Evolutionary conservation across 2,329 filamentous ascomycete genomes (phyloP), one percentile per base, ranked within the genome.

Genomic region (Lachnellula cervina): DNA sequence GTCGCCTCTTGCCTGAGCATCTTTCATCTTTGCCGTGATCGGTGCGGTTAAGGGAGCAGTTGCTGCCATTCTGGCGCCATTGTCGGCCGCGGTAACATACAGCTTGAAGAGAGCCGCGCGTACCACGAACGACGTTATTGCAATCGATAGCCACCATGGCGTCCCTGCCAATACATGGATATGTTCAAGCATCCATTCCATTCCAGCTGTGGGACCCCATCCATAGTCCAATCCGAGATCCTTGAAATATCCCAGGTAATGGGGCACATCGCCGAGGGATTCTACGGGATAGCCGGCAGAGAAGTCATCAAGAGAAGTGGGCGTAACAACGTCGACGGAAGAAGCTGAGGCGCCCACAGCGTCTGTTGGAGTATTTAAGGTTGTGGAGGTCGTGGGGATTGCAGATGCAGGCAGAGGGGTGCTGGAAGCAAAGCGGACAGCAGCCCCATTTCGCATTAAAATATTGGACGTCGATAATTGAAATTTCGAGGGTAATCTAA

Each of bases 221-320:
- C 93, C 91, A 67, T 87, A 97, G 66, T 97, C 89, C 21, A 99
- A 76, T 3, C 94, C 94, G 11, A 97, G 77, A 6, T 83, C 80
- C 64, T 89, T 83, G 56, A 99, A 77, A 68, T 92, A 97, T 59
- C 94, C 94, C 56, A 96, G 82, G 50, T 83, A 78, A 67, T 93
- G 88, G 9, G 67, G 66, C 4, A 64, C 58, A 38, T 65, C 49
- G 28, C 56, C 50, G 3, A 66, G 55, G 5, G 60, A 52, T 38
- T 63, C 59, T 11, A 54, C 47, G 14, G 55, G 48, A 28, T 65
- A 50, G 11, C 66, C 65, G 17, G 61, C 59, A 32, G 28, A 32
- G 6, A 51, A 52, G 32, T 54, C 51, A 37, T 67, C 59, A 19
- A 68, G 57, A 38, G 63, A 60, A 14, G 62, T 53, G 19, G 32